These are phyloP conservation scores for Boletus coccyginus DNA, from an alignment of 768 basidiomycete genomes.

Conservation along the genomic window DNA sequence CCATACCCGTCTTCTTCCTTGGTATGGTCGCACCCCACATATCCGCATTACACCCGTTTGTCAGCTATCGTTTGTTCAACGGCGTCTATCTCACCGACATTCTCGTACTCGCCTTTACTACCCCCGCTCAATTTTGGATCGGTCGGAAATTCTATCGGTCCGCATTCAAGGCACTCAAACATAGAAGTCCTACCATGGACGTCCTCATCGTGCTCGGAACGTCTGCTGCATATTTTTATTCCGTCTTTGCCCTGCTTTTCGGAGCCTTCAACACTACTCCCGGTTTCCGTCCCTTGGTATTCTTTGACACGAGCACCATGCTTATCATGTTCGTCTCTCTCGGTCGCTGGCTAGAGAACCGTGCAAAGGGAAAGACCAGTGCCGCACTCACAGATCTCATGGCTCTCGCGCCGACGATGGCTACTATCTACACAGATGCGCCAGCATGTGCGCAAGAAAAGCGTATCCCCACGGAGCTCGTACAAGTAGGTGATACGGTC, in stretches of 20 bases:
- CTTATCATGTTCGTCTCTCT: slow-evolving; percentile 95
- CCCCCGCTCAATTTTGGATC: slow-evolving; percentile 92
- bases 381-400: slow-evolving; percentile 96
- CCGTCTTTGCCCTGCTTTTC: slow-evolving; percentile 63
- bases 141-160: slow-evolving; percentile 84
- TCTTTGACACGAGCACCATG: slow-evolving; percentile 99
- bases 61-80: slow-evolving; percentile 49
- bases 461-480: slow-evolving; percentile 88
- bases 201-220: slow-evolving; percentile 96
- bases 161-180: slow-evolving; percentile 89
- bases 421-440: slow-evolving; percentile 89
- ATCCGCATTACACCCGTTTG: slow-evolving; percentile 52
- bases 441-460: slow-evolving; percentile 81
- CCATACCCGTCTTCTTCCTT: slow-evolving; percentile 91
- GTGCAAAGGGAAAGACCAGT: slow-evolving; percentile 95
- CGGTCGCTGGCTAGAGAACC: slow-evolving; percentile 93
- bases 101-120: slow-evolving; percentile 70
- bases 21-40: slow-evolving; percentile 80
- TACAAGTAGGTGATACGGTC: slow-evolving; percentile 90
- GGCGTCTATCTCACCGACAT: slow-evolving; percentile 84
- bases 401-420: slow-evolving; percentile 92
- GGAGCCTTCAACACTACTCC: slow-evolving; percentile 64
- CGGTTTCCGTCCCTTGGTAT: slow-evolving; percentile 77
- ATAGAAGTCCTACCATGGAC: slow-evolving; percentile 94
- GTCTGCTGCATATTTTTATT: slow-evolving; percentile 91